Percentiles rank a stretch among this genome's conserved stretches.
These are phyloP conservation scores for Umbelopsis vinacea DNA, from an alignment of 192 early-diverging fungal genomes.

Conservation along the genomic window DNA sequence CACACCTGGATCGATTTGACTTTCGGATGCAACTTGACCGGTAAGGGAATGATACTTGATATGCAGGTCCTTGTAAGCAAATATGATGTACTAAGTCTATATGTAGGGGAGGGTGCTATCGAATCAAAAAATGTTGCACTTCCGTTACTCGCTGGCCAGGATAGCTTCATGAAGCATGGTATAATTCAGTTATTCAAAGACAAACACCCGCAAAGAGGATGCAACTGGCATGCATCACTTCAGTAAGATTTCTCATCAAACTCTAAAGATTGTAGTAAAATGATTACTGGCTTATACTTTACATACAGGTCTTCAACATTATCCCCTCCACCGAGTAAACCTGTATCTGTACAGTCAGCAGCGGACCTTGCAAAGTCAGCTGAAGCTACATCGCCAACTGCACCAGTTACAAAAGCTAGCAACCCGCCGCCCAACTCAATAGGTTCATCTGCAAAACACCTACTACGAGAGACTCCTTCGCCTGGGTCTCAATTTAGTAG, in stretches of 20 bases:
- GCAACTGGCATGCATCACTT: constrained; percentile 51
- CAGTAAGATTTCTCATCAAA: constrained; percentile 23
- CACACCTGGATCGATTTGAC: constrained; percentile 91
- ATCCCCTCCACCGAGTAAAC: neutral
- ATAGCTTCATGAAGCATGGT: constrained; percentile 74
- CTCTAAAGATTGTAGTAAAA: neutral
- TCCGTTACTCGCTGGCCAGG: constrained; percentile 78
- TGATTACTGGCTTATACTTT: neutral
- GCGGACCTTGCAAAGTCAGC: neutral
- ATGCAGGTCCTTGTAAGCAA: neutral
- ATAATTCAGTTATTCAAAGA: constrained; percentile 83
- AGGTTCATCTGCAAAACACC: constrained; percentile 16
- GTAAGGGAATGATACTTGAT: constrained; percentile 7
- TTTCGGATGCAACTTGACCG: constrained; percentile 85
- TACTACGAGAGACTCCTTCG: constrained; percentile 19
- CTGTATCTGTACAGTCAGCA: neutral
- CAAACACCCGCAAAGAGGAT: constrained; percentile 73
- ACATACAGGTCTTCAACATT: neutral
- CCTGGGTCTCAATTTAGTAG: constrained; percentile 12
- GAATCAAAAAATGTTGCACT: constrained; percentile 79
- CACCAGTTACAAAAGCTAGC: neutral
- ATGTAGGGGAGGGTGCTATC: constrained; percentile 64
- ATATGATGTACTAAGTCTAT: neutral
- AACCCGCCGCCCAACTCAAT: neutral
- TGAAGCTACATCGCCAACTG: neutral